A percentile compares a stretch with the other conserved stretches of the same genome.
Conservation (phyloP, 257 asterid genomes). For the Craterostigma plantagineum region DNA sequence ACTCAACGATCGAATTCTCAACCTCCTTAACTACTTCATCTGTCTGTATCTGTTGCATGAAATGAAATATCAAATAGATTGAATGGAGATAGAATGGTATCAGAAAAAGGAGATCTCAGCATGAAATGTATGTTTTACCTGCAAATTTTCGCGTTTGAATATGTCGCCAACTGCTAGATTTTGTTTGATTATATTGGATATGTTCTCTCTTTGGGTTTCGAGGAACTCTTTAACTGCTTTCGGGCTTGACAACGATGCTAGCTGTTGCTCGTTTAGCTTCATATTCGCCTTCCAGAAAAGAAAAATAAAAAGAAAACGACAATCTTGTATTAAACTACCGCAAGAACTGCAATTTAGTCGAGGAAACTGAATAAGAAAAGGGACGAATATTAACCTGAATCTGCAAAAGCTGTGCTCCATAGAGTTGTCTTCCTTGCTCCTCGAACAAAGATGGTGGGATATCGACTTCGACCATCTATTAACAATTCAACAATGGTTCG, state of each 20-base stretch:
- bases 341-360: background rate
- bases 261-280: conserved; percentile 63
- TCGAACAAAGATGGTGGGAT: conserved; percentile 83
- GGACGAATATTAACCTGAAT: conserved; percentile 38
- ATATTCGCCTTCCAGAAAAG: conserved; percentile 69
- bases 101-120: no score
- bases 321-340: background rate
- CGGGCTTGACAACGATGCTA: conserved; percentile 76
- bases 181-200: conserved; percentile 58
- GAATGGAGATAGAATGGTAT: no score
- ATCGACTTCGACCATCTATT: conserved; percentile 72
- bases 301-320: no score
- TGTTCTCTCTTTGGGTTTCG: conserved; percentile 54
- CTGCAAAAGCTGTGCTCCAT: conserved; percentile 88
- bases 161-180: conserved; percentile 94
- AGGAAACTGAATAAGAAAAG: conserved; percentile 1
- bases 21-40: conserved; percentile 86
- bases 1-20: conserved; percentile 56
- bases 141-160: conserved; percentile 75
- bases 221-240: conserved; percentile 72
- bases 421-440: conserved; percentile 95
- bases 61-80: background rate
- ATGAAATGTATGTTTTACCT: conserved; percentile 27
- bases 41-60: conserved; percentile 36
- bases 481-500: background rate